Evolutionary conservation across 768 basidiomycete species (phyloP), one percentile per base, ranked within the genome.

Genomic region (Suillus bovinus): DNA sequence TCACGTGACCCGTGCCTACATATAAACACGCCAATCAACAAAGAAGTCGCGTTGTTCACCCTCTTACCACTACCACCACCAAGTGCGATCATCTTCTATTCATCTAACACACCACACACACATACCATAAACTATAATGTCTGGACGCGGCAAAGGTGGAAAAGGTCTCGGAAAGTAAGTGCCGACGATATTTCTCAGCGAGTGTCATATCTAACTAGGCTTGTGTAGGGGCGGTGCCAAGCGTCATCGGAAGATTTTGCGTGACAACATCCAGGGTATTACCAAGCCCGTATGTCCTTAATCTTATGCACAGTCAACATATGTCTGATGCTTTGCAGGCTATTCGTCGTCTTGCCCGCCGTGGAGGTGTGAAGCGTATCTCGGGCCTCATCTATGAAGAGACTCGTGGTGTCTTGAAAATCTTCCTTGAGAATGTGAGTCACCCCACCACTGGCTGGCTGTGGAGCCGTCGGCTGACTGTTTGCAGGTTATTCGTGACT

Each of bases 311-410:
- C 39, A 59, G 72, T 63, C 36, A 57, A 55, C 59, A 22, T 49
- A 38, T 9, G 58, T n/a, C 74, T 82, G 85, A 85, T 82, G 90
- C 90, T 77, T 92, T 90, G 66, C 90, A 75, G 74, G 74, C 74
- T 24, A 85, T 94, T 74, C 90, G 90, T 79, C 91, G 92, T 81
- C 89, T 94, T 63, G 92, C 92, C 47, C 90, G 92, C 72, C 88
- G 92, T 84, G 92, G 93, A 72, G 93, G 93, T 86, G 93, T 94
- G 68, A 94, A 94, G 82, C 90, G 90, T 88, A 91, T 92, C 73
- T 90, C 88, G 44, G 90, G 89, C 64, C 84, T 93, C 62, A 93
- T 94, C 78, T 94, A 94, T 74, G 93, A 94, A 76, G 93, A 94
- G 82, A 94, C 93, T 31, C 91, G 93, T 74, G 91, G 92, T 79